Evolutionary conservation across 345 rosid species (phyloP).

Genomic region (Hypericum androsaemum): DNA sequence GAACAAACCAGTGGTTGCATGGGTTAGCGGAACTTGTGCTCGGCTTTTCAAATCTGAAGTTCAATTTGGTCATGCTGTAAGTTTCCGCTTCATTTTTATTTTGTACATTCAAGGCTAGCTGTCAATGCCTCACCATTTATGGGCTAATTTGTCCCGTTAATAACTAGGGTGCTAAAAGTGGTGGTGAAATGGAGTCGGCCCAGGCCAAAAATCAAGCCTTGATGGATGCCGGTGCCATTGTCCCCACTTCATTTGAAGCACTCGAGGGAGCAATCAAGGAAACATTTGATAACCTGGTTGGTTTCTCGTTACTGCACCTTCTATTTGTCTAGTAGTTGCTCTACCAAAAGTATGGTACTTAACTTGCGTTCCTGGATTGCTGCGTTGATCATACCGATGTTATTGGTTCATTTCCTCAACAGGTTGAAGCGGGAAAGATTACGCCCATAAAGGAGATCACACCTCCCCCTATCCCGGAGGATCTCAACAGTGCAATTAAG

Average conservation of each 20-base stretch:
- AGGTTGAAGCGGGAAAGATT: constrained; percentile 77
- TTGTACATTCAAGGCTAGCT: constrained; percentile 2
- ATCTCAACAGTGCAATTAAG: constrained; percentile 83
- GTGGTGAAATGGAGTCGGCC: constrained; percentile 95
- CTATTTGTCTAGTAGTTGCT: background rate
- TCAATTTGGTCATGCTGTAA: constrained; percentile 98
- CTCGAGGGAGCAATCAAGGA: constrained; percentile 68
- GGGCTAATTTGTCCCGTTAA: constrained; percentile 13
- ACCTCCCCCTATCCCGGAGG: constrained; percentile 95
- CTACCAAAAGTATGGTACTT: background rate
- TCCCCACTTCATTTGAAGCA: constrained; percentile 89
- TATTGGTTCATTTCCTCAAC: constrained; percentile 7
- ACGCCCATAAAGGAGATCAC: constrained; percentile 61
- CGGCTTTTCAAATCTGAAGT: constrained; percentile 93
- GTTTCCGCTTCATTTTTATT: constrained; percentile 21
- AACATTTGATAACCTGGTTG: constrained; percentile 78
- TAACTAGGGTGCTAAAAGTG: constrained; percentile 93
- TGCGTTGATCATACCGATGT: constrained; percentile 6
- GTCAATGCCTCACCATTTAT: background rate
- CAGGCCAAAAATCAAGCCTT: constrained; percentile 98
- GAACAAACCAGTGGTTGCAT: constrained; percentile 89
- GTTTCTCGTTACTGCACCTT: constrained; percentile 16
- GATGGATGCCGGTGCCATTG: constrained; percentile 76
- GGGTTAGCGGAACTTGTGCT: constrained; percentile 99
- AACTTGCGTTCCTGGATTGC: background rate